These are phyloP conservation scores for Ustilago esculenta DNA, from an alignment of 1,284 basidiomycete species.

Conservation along the genomic window DNA sequence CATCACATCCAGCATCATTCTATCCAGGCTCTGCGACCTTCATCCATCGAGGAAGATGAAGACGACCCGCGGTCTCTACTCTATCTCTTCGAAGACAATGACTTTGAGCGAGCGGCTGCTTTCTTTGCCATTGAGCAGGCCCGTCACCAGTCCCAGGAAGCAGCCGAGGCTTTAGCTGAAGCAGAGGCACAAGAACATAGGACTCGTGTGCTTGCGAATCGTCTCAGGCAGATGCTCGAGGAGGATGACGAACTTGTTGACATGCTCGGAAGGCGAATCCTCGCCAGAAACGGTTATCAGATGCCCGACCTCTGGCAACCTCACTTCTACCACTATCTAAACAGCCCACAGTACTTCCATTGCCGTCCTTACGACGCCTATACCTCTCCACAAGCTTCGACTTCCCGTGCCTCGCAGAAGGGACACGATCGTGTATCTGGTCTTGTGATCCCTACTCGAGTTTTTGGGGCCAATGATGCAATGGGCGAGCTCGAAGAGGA, in stretches of 20 bases:
- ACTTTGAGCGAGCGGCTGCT: constrained; percentile 29
- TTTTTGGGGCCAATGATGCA: constrained; percentile 7
- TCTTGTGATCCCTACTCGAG: not conserved
- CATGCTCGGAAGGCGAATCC: constrained; percentile 46
- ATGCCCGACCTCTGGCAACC: constrained; percentile 30
- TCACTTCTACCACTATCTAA: constrained; percentile 7
- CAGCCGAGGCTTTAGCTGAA: constrained; percentile 18
- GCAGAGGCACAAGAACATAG: constrained; percentile 20
- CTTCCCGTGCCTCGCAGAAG: not conserved
- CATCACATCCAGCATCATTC: constrained; percentile 12
- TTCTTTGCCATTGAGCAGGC: constrained; percentile 21
- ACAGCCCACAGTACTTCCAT: constrained; percentile 3
- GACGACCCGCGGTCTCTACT: constrained; percentile 46
- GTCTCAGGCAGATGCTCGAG: constrained; percentile 34
- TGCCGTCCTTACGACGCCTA: not conserved
- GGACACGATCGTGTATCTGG: no score
- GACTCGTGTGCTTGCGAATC: constrained; percentile 2
- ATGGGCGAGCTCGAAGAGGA: constrained; percentile 5
- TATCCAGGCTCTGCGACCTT: constrained; percentile 22
- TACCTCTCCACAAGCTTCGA: not conserved
- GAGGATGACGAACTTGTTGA: constrained; percentile 52
- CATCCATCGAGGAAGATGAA: constrained; percentile 40
- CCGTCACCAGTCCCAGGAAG: constrained; percentile 19
- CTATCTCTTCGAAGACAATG: constrained; percentile 49
- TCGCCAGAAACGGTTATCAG: constrained; percentile 44